Conservation (phyloP, 1,284 basidiomycete species). For the Tetrapyrgos nigripes region DNA sequence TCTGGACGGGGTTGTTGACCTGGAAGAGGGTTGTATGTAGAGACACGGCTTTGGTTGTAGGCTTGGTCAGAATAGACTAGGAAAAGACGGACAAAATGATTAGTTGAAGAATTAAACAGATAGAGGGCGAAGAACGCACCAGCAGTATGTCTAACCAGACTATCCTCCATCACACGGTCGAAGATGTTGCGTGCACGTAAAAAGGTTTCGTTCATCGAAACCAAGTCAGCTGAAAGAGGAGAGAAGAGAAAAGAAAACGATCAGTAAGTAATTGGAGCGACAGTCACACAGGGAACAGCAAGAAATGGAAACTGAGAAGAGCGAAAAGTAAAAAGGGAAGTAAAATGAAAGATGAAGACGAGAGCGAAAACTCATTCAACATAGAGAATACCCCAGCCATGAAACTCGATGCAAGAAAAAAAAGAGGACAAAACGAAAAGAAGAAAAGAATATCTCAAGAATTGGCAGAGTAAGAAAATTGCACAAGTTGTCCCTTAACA, state of each 20-base stretch:
- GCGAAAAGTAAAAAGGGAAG: not conserved
- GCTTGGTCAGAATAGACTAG: not conserved
- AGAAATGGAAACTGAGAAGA: not conserved
- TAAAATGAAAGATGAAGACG: too few species aligned
- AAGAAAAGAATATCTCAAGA: too few species aligned
- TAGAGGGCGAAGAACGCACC: slow-evolving; percentile 25
- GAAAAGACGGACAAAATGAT: not conserved
- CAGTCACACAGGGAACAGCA: not conserved
- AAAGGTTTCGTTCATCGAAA: slow-evolving; percentile 91
- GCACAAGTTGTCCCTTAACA: too few species aligned
- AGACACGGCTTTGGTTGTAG: not conserved
- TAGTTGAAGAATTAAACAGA: not conserved
- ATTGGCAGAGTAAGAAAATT: too few species aligned
- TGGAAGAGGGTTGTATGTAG: not conserved
- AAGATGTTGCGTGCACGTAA: slow-evolving; percentile 84
- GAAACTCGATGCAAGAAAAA: too few species aligned
- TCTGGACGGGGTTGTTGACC: not conserved
- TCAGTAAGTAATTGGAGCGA: not conserved
- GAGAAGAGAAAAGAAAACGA: too few species aligned
- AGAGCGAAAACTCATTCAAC: not conserved
- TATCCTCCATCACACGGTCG: slow-evolving; percentile 92
- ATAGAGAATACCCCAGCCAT: too few species aligned
- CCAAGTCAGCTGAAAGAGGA: slow-evolving; percentile 81
- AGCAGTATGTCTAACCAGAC: slow-evolving; percentile 76
- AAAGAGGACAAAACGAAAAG: too few species aligned